Conservation (phyloP, 768 basidiomycete species). For the Termitomyces sp. region DNA sequence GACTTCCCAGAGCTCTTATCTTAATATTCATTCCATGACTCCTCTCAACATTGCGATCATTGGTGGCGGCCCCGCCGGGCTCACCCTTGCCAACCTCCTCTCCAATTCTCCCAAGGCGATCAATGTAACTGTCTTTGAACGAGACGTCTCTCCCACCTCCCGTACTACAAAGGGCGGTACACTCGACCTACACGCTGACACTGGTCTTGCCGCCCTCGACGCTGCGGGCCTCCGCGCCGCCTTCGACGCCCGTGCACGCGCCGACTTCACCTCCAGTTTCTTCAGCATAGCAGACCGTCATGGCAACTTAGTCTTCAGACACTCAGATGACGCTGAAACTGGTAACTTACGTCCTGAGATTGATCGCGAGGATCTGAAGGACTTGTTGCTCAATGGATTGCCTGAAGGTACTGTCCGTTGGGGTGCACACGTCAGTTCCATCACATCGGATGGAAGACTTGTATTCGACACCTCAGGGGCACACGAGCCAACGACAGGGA, state of each 20-base stretch:
- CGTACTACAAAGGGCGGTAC: constrained; percentile 22
- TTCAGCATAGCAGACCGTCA: constrained; percentile 14
- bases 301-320: constrained; percentile 8
- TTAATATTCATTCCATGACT: background rate
- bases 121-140: constrained; percentile 19
- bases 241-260: constrained; percentile 18
- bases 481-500: constrained; percentile 4
- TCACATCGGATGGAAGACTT: constrained; percentile 4
- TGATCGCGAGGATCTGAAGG: constrained; percentile 19
- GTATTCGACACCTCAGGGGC: constrained; percentile 11
- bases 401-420: constrained; percentile 17
- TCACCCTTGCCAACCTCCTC: constrained; percentile 23
- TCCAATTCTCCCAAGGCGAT: constrained; percentile 2
- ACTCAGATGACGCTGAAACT: constrained; percentile 1
- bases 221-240: constrained; percentile 20
- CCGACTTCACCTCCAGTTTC: constrained; percentile 12
- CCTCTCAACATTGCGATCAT: constrained; percentile 16
- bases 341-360: constrained; percentile 20
- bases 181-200: constrained; percentile 23
- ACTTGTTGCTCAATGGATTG: constrained; percentile 22
- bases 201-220: constrained; percentile 21
- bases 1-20: background rate
- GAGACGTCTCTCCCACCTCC: constrained; percentile 15
- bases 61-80: constrained; percentile 21
- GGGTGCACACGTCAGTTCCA: constrained; percentile 15